A percentile compares a stretch with the other conserved stretches of the same genome.
These are phyloP conservation scores for Polygonum aviculare DNA, from an alignment of 148 eudicot species.

Conservation along the genomic window DNA sequence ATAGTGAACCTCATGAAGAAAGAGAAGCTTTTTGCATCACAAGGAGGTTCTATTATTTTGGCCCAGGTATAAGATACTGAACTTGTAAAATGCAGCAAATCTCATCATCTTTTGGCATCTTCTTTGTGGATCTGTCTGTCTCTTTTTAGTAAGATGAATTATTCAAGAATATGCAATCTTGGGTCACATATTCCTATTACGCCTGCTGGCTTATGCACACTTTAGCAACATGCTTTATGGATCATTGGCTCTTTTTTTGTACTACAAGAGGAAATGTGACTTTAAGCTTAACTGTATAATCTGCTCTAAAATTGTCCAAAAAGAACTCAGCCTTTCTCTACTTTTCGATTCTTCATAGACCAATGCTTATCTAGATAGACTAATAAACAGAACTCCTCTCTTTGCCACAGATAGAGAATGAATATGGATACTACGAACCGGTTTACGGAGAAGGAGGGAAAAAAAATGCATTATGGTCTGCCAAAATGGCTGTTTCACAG, in stretches of 20 bases:
- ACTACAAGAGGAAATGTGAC: neutral
- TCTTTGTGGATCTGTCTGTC: neutral
- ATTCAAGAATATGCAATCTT: neutral
- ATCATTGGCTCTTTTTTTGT: neutral
- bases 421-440: slow-evolving; percentile 75
- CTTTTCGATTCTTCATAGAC: neutral
- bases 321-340: neutral
- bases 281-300: neutral
- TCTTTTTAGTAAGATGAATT: neutral
- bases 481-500: slow-evolving; percentile 86
- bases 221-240: neutral
- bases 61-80: slow-evolving; percentile 49
- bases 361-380: neutral
- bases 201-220: neutral
- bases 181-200: neutral
- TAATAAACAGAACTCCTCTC: neutral
- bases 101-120: neutral
- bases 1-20: slow-evolving; percentile 89
- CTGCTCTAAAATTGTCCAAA: neutral
- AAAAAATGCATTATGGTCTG: slow-evolving; percentile 83
- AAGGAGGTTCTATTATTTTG: slow-evolving; percentile 99
- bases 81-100: neutral
- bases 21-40: slow-evolving; percentile 89
- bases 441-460: slow-evolving; percentile 84
- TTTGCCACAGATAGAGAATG: slow-evolving; percentile 75